Conservation (phyloP, 2,329 filamentous ascomycete genomes). For the Alternaria longipes region DNA sequence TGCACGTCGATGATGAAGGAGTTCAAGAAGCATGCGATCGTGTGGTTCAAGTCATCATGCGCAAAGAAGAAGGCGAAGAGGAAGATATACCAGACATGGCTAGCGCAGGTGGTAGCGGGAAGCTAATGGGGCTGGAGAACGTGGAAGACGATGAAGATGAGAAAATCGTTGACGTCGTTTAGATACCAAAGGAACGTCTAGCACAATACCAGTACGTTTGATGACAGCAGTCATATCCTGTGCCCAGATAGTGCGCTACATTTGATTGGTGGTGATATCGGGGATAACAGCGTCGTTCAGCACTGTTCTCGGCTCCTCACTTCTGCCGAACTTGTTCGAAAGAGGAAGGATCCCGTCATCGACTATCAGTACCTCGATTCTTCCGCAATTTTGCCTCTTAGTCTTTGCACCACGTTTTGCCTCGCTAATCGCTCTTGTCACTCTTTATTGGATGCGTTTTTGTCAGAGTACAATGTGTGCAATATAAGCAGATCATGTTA, state of each 20-base stretch:
- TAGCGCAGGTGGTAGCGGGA: constrained; percentile 33
- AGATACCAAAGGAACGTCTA: constrained; percentile 1
- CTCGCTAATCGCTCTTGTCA: not conserved
- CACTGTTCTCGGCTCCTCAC: constrained; percentile 22
- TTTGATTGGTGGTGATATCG: constrained; percentile 27
- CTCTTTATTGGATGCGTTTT: constrained; percentile 6
- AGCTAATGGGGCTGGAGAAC: constrained; percentile 39
- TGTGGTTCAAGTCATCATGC: constrained; percentile 86
- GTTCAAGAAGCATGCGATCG: constrained; percentile 88
- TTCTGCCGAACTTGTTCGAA: constrained; percentile 3
- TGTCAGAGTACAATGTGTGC: constrained; percentile 6
- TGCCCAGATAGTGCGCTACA: not conserved
- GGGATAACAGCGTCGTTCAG: constrained; percentile 17
- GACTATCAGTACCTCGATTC: constrained; percentile 8
- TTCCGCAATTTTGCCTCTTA: not conserved
- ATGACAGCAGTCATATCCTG: not conserved
- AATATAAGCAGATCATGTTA: constrained; percentile 1
- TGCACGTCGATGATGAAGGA: constrained; percentile 77
- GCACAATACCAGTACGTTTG: constrained; percentile 3
- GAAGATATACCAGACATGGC: constrained; percentile 50
- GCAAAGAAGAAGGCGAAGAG: constrained; percentile 73
- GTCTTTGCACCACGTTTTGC: not conserved
- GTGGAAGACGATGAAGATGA: constrained; percentile 50
- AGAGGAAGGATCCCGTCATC: constrained; percentile 22
- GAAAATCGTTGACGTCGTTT: constrained; percentile 48